A percentile compares a stretch with the other conserved stretches of the same genome.
These are phyloP conservation scores for Paramecium sexaurelia DNA, from an alignment of 73 alveolate genomes.

Conservation along the genomic window DNA sequence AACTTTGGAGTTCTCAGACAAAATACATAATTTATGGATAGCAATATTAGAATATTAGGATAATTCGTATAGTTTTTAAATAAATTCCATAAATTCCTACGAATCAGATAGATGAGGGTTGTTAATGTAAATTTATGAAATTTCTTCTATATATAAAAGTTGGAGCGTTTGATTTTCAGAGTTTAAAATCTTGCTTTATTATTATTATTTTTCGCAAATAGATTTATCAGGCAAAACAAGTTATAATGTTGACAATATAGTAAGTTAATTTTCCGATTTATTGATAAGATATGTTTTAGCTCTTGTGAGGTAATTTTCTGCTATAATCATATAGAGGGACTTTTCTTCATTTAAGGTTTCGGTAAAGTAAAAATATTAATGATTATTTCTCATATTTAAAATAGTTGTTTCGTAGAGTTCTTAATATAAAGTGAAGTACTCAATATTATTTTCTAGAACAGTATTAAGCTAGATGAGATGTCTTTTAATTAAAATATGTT, in stretches of 20 bases:
- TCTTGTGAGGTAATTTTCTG: not conserved
- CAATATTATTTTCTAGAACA: not conserved
- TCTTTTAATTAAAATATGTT: not conserved
- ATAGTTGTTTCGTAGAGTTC: not conserved
- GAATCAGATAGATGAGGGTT: not conserved
- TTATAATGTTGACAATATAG: not conserved
- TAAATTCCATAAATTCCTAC: not conserved
- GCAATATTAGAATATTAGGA: not conserved
- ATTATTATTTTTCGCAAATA: not conserved
- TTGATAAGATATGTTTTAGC: not conserved
- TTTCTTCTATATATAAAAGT: not conserved
- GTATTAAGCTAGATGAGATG: not conserved
- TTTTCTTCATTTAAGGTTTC: conserved; percentile 43
- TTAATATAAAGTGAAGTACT: not conserved
- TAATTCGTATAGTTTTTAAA: not conserved
- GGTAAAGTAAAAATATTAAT: not conserved
- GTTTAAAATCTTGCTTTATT: not conserved
- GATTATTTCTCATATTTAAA: not conserved
- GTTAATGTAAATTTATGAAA: not conserved
- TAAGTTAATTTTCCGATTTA: not conserved
- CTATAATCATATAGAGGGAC: not conserved
- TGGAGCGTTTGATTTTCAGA: not conserved
- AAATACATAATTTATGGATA: not conserved
- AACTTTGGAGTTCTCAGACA: not conserved
- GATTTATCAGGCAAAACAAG: not conserved